phyloP scores from a whole-genome alignment of 495 filamentous ascomycete genomes.

The Saxophila tyrrhenica region DNA sequence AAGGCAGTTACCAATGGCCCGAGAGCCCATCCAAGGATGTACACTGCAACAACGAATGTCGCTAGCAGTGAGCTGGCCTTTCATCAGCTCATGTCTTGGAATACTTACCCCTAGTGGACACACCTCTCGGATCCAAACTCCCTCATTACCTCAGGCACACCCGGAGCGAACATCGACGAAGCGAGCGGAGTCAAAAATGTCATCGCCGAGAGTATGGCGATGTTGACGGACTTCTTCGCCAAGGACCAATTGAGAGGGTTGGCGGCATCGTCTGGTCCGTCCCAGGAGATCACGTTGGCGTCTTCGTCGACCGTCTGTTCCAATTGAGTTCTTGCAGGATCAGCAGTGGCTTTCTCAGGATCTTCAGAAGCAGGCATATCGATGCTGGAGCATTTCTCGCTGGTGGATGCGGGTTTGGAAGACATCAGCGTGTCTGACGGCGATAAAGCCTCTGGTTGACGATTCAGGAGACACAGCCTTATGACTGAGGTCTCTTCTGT shows the following conservation, averaged over 20 bases:
- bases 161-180: slow-evolving; percentile 33
- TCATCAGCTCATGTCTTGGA: neutral
- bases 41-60: slow-evolving; percentile 30
- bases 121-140: slow-evolving; percentile 15
- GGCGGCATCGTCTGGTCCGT: slow-evolving; percentile 26
- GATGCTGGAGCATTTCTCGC: neutral
- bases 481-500: too few species aligned
- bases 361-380: neutral
- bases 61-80: slow-evolving; percentile 20
- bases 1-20: slow-evolving; percentile 22
- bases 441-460: too few species aligned
- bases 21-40: slow-evolving; percentile 46
- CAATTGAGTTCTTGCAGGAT: too few species aligned
- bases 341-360: neutral
- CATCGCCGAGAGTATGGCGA: slow-evolving; percentile 29
- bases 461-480: too few species aligned
- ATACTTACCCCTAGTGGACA: neutral
- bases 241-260: slow-evolving; percentile 38
- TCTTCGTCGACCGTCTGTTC: neutral
- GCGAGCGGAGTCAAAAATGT: slow-evolving; percentile 31
- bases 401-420: neutral
- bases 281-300: slow-evolving; percentile 10
- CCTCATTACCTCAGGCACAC: slow-evolving; percentile 27
- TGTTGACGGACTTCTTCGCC: slow-evolving; percentile 34
- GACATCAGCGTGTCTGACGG: neutral